Conservation (phyloP, 2,329 filamentous ascomycete genomes). For the Pseudogymnoascus sp. region DNA sequence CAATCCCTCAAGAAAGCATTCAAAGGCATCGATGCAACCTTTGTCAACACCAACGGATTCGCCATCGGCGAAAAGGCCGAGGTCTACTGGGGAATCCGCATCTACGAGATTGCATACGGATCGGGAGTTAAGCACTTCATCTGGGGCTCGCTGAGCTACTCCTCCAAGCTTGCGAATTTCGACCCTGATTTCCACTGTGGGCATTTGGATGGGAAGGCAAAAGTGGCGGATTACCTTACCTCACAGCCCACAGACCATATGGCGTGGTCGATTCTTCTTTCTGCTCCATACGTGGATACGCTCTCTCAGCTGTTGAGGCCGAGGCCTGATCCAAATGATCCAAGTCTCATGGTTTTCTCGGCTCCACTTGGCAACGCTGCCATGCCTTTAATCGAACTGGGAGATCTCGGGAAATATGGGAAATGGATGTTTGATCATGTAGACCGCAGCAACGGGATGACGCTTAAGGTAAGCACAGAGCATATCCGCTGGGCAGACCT, state of each 20-base stretch:
- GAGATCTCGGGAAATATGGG: slow-evolving; percentile 18
- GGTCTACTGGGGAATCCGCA: slow-evolving; percentile 20
- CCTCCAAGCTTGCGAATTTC: slow-evolving; percentile 12
- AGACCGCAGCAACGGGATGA: slow-evolving; percentile 15
- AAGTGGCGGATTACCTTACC: slow-evolving; percentile 19
- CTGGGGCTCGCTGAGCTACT: slow-evolving; percentile 17
- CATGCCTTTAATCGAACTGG: slow-evolving; percentile 18
- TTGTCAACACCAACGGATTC: slow-evolving; percentile 23
- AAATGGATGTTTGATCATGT: slow-evolving; percentile 21
- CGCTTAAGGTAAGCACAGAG: slow-evolving; percentile 19
- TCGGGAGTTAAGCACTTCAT: slow-evolving; percentile 20
- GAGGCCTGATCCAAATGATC: slow-evolving; percentile 14
- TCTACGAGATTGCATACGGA: slow-evolving; percentile 20
- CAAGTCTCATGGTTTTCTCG: slow-evolving; percentile 10
- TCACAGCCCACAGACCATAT: slow-evolving; percentile 17
- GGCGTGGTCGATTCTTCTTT: slow-evolving; percentile 18
- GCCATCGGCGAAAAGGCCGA: slow-evolving; percentile 23
- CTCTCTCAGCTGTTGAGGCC: slow-evolving; percentile 13
- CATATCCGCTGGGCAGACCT: slow-evolving; percentile 15
- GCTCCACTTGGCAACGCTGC: slow-evolving; percentile 9
- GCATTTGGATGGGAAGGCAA: slow-evolving; percentile 21
- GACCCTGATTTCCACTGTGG: slow-evolving; percentile 15
- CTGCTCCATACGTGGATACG: slow-evolving; percentile 23
- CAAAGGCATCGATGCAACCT: slow-evolving; percentile 17
- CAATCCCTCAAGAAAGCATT: slow-evolving; percentile 16